Percentiles rank a stretch among this genome's conserved stretches.
Evolutionary conservation across 179 eudicot genomes (phyloP).

Genomic region (Corrigiola litoralis): DNA sequence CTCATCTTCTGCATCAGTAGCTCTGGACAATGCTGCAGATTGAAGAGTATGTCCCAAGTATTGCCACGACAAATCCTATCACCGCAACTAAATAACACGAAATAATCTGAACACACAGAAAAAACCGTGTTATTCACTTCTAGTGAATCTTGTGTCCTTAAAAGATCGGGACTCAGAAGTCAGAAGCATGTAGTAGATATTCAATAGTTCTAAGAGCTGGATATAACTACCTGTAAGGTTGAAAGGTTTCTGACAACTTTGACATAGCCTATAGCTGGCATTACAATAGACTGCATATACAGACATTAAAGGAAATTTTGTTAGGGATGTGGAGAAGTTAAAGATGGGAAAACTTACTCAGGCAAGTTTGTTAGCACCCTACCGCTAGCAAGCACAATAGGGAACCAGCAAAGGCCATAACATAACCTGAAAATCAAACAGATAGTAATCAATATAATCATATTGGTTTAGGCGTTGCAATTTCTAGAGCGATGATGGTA

Average conservation of each 20-base stretch:
- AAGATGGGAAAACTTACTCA: neutral
- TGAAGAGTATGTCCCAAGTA: conserved; percentile 36
- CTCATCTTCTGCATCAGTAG: conserved; percentile 2
- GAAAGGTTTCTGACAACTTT: conserved; percentile 37
- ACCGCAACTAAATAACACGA: conserved; percentile 28
- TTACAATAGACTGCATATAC: conserved; percentile 49
- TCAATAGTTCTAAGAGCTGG: neutral
- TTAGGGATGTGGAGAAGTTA: neutral
- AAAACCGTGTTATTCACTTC: too few species aligned
- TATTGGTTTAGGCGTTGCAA: neutral
- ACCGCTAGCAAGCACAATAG: conserved; percentile 75
- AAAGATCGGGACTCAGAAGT: too few species aligned
- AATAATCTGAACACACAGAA: conserved; percentile 18
- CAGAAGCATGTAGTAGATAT: neutral
- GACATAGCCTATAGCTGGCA: conserved; percentile 61
- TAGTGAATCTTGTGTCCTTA: too few species aligned
- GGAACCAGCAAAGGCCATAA: conserved; percentile 87
- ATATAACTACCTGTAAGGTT: conserved; percentile 21
- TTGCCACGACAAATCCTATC: conserved; percentile 28
- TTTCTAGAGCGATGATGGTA: too few species aligned
- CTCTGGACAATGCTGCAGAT: conserved; percentile 30
- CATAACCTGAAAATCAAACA: conserved; percentile 49
- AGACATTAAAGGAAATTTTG: neutral
- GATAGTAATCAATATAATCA: neutral
- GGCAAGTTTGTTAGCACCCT: conserved; percentile 12